Percentiles rank a stretch among this genome's conserved stretches.
These are phyloP conservation scores for Fusarium ambrosium DNA, from an alignment of 2,329 filamentous ascomycete genomes.

Conservation along the genomic window DNA sequence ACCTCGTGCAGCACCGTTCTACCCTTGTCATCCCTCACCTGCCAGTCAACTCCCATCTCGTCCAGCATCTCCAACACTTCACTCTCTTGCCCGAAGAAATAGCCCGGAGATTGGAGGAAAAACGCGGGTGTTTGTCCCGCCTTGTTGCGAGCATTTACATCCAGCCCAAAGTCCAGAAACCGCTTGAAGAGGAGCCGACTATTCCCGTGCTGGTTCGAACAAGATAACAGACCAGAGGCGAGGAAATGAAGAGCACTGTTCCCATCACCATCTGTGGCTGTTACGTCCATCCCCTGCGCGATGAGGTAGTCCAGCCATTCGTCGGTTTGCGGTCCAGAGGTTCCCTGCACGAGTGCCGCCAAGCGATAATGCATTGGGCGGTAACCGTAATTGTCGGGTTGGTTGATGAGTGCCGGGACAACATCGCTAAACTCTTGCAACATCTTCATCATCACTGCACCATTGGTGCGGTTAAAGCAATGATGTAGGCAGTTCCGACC, in stretches of 20 bases:
- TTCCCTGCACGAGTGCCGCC: neutral
- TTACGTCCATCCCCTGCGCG: constrained; percentile 22
- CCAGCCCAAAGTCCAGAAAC: constrained; percentile 18
- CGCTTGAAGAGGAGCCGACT: constrained; percentile 3
- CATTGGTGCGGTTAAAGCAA: neutral
- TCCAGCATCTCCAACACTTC: constrained; percentile 14
- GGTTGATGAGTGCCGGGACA: constrained; percentile 19
- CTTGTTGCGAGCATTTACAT: constrained; percentile 33
- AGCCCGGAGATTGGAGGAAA: neutral
- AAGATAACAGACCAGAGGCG: neutral
- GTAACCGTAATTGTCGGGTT: constrained; percentile 30
- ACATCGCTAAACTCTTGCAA: constrained; percentile 11
- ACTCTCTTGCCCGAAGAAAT: neutral
- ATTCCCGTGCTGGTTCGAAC: neutral
- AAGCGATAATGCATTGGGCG: constrained; percentile 34
- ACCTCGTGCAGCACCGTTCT: constrained; percentile 30
- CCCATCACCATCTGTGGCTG: constrained; percentile 12
- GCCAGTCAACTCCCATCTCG: constrained; percentile 31
- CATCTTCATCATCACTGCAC: neutral
- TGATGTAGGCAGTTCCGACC: constrained; percentile 35
- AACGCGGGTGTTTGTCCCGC: constrained; percentile 28
- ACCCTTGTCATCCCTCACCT: constrained; percentile 18
- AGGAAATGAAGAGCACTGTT: constrained; percentile 34
- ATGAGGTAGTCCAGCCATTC: constrained; percentile 26
- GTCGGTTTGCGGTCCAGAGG: neutral